Conservation (phyloP, 768 basidiomycete species). For the Psilocybe azurescens region DNA sequence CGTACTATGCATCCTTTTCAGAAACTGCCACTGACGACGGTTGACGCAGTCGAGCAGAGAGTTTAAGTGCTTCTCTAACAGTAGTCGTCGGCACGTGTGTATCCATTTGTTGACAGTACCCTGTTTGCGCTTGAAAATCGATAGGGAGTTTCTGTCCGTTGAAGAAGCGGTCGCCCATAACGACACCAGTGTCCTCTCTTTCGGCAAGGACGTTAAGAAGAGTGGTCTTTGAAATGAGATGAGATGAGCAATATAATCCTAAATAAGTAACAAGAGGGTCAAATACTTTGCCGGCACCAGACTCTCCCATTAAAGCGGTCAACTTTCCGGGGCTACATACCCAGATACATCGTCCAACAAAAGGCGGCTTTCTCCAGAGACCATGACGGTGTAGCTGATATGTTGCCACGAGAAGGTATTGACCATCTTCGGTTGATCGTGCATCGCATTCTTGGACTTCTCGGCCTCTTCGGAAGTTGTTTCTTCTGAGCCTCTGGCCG, state of each 20-base stretch:
- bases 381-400: slow-evolving; percentile 68
- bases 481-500: slow-evolving; percentile 14
- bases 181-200: slow-evolving; percentile 49
- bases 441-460: slow-evolving; percentile 36
- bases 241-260: neutral
- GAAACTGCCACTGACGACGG: slow-evolving; percentile 61
- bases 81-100: slow-evolving; percentile 78
- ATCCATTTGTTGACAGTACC: slow-evolving; percentile 89
- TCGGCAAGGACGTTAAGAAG: slow-evolving; percentile 62
- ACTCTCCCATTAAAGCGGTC: slow-evolving; percentile 78
- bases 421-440: slow-evolving; percentile 47
- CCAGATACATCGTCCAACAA: slow-evolving; percentile 80
- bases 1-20: slow-evolving; percentile 84
- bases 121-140: slow-evolving; percentile 74
- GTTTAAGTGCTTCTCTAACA: slow-evolving; percentile 80
- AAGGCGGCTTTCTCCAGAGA: slow-evolving; percentile 47
- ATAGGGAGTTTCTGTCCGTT: slow-evolving; percentile 56
- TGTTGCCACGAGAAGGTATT: slow-evolving; percentile 85
- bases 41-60: slow-evolving; percentile 83
- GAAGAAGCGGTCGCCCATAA: slow-evolving; percentile 58
- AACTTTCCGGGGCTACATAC: slow-evolving; percentile 80
- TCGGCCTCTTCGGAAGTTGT: slow-evolving; percentile 23
- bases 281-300: slow-evolving; percentile 51
- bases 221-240: slow-evolving; percentile 47
- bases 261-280: slow-evolving; percentile 21